phyloP scores from a whole-genome alignment of 345 rosid genomes.

The Hibiscus mutabilis region DNA sequence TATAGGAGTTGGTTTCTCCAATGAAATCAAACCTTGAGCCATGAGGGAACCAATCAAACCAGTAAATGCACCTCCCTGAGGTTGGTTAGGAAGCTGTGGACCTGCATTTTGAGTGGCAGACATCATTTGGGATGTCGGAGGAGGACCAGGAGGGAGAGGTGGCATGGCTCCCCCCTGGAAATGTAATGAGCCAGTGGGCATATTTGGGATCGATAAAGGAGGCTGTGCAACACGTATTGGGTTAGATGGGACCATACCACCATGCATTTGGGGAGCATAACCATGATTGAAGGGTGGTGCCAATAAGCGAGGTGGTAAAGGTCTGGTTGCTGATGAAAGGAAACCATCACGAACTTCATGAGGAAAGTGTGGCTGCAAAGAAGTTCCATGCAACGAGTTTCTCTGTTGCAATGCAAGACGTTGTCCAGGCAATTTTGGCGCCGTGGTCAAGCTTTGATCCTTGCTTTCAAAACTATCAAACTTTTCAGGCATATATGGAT shows the following conservation, averaged over 20 bases:
- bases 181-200: constrained; percentile 26
- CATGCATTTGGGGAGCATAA: constrained; percentile 41
- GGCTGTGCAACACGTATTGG: constrained; percentile 24
- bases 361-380: constrained; percentile 42
- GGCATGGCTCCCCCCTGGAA: constrained; percentile 41
- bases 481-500: constrained; percentile 42
- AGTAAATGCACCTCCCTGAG: constrained; percentile 53
- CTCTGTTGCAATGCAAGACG: constrained; percentile 41
- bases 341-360: constrained; percentile 34
- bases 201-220: constrained; percentile 41
- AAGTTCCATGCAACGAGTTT: constrained; percentile 35
- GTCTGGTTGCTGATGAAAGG: constrained; percentile 31
- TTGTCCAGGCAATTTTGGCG: constrained; percentile 35
- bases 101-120: constrained; percentile 40
- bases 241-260: constrained; percentile 30
- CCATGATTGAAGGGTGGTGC: constrained; percentile 37
- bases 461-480: constrained; percentile 34
- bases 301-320: constrained; percentile 38
- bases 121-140: constrained; percentile 38
- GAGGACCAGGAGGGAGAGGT: constrained; percentile 54
- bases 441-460: constrained; percentile 27
- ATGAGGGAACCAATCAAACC: constrained; percentile 77
- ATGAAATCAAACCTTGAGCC: constrained; percentile 88
- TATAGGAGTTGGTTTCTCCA: constrained; percentile 46
- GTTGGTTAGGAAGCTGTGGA: constrained; percentile 38